Conservation (phyloP, 2,329 filamentous ascomycete genomes). For the Sarocladium brachiariae region DNA sequence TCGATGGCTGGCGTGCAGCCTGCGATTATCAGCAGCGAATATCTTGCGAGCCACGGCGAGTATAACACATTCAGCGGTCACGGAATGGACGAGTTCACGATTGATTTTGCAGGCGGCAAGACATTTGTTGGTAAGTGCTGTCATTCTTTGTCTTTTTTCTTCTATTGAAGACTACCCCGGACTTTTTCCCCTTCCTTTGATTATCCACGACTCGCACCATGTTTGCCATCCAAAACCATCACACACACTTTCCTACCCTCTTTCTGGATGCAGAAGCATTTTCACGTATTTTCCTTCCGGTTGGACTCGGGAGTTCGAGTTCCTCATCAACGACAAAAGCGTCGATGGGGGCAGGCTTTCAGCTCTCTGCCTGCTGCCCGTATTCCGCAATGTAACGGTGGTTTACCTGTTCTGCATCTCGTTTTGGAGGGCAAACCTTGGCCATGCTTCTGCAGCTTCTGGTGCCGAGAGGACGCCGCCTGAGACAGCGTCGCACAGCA, state of each 20-base stretch:
- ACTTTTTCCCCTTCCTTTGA: conserved; percentile 16
- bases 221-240: too few relatives aligned
- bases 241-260: too few relatives aligned
- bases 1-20: conserved; percentile 44
- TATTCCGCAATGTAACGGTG: too few relatives aligned
- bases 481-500: not conserved
- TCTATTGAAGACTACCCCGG: conserved; percentile 15
- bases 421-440: not conserved
- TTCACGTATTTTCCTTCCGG: too few relatives aligned
- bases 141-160: not conserved
- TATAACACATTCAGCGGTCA: conserved; percentile 46
- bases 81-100: conserved; percentile 43
- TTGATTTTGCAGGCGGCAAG: conserved; percentile 43
- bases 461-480: not conserved
- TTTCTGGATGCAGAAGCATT: too few relatives aligned
- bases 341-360: too few relatives aligned
- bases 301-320: too few relatives aligned
- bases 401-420: not conserved
- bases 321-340: too few relatives aligned
- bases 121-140: conserved; percentile 51
- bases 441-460: not conserved
- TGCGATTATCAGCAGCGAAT: conserved; percentile 53
- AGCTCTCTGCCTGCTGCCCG: not conserved
- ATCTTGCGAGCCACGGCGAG: conserved; percentile 38
- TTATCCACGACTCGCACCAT: conserved; percentile 4